Base-by-base conservation (phyloP, 257 asterid species). In the Ophiorrhiza pumila region DNA sequence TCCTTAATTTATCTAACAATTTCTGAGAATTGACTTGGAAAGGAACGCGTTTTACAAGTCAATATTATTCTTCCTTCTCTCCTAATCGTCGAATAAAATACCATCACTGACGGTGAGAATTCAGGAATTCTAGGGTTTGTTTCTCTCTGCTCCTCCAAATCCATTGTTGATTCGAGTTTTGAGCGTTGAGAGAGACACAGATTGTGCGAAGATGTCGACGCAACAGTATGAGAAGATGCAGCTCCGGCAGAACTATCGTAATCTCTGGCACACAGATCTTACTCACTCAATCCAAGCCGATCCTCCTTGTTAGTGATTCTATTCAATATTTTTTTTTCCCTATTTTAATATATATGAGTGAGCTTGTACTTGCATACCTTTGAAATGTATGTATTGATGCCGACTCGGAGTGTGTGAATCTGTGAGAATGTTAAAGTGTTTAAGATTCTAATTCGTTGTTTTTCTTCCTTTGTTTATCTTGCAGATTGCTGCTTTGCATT, bases 191-290 rank as follows among this genome's bases (percentile, higher is more conserved):
- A 50, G 27, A 43, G 71, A 45, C 67, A 47, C 65, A 46, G 65
- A 67, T 76, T 67, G n/a, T 43, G 41, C 70, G 56, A 42, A 75
- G 55, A 93, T 93, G 97, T 87, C 80, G 85, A 77, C 91, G 62
- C 97, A 95, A 80, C 84, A 76, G 76, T 79, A 83, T 46, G 95
- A 92, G 6, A 90, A 91, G 89, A 88, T 95, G 98, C 88, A 95
- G 87, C 84, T 80, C 79, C 96, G 98, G 8, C 97, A 90, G 85
- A 85, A 85, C 74, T 95, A 87, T 75, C 92, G 96, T 37, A 95
- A 95, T 71, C 79, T 95, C 42, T 95, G 99, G 99, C 99, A 95
- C 85, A 89, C 97, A 74, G 99, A 95, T 90, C 99, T 95, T 39
- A 84, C 81, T 92, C 71, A 87, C 72, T 84, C 98, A 17, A 75